Evolutionary conservation across 1,139 yeast species (phyloP).

Genomic region (Pichia sp.): DNA sequence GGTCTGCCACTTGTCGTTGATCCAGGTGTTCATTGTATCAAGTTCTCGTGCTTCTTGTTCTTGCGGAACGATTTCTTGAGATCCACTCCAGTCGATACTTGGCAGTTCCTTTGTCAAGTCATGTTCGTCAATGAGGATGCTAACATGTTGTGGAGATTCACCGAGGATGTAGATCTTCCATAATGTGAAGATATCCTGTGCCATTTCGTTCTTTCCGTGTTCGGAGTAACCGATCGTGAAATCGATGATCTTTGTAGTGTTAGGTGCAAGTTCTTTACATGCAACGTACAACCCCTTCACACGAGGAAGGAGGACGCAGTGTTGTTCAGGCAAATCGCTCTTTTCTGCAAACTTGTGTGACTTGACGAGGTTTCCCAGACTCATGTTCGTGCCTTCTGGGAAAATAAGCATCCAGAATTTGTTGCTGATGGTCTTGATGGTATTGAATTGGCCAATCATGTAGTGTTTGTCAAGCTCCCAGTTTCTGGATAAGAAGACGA

Average conservation of each 20-base stretch:
- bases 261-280: conserved; percentile 54
- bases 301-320: conserved; percentile 75
- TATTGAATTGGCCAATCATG: conserved; percentile 54
- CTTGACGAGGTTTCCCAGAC: conserved; percentile 58
- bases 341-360: conserved; percentile 58
- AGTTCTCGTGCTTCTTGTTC: conserved; percentile 40
- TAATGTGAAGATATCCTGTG: conserved; percentile 75
- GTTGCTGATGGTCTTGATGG: conserved; percentile 24
- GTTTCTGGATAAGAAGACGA: conserved; percentile 77
- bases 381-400: conserved; percentile 95
- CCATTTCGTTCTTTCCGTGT: conserved; percentile 58
- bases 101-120: conserved; percentile 50
- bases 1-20: conserved; percentile 69
- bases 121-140: conserved; percentile 61
- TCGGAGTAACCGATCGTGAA: conserved; percentile 82
- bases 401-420: conserved; percentile 61
- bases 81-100: conserved; percentile 46
- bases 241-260: conserved; percentile 74
- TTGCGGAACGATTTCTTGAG: conserved; percentile 26
- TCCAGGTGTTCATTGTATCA: conserved; percentile 68
- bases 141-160: conserved; percentile 64
- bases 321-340: conserved; percentile 34
- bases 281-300: conserved; percentile 74
- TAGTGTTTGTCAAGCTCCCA: conserved; percentile 75
- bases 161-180: conserved; percentile 65